phyloP scores from a whole-genome alignment of 2,329 filamentous ascomycete genomes.

The Stachybotrys elegans region DNA sequence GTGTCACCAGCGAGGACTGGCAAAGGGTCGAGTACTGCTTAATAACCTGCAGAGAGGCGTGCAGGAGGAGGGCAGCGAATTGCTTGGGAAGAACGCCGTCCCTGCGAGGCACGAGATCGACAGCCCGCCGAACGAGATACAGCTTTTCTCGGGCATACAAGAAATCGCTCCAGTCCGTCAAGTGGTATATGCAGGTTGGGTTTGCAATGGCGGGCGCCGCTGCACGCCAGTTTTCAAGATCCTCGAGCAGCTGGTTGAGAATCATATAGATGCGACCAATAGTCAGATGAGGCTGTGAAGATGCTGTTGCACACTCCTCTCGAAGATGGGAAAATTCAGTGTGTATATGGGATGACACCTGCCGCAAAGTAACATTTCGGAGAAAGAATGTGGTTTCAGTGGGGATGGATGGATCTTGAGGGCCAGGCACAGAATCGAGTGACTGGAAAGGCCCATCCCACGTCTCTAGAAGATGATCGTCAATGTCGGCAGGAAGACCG shows the following conservation, averaged over 20 bases:
- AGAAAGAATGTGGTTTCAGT: slow-evolving; percentile 27
- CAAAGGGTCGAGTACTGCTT: slow-evolving; percentile 30
- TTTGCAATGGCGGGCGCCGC: slow-evolving; percentile 23
- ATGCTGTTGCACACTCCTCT: neutral
- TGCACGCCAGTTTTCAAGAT: slow-evolving; percentile 30
- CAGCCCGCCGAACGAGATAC: slow-evolving; percentile 32
- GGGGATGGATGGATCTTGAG: slow-evolving; percentile 1
- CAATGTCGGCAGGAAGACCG: slow-evolving; percentile 9
- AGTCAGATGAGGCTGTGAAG: slow-evolving; percentile 1
- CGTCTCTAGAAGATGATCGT: slow-evolving; percentile 11
- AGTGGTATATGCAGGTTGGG: slow-evolving; percentile 35
- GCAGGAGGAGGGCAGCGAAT: slow-evolving; percentile 25
- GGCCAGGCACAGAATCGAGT: neutral
- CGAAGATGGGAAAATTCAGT: slow-evolving; percentile 16
- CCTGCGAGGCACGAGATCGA: slow-evolving; percentile 30
- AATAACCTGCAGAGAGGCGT: slow-evolving; percentile 31
- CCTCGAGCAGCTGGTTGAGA: slow-evolving; percentile 22
- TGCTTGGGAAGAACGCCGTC: slow-evolving; percentile 25
- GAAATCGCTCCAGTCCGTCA: slow-evolving; percentile 38
- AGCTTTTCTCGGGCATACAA: slow-evolving; percentile 34
- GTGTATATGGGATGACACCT: slow-evolving; percentile 34
- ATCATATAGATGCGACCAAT: slow-evolving; percentile 17
- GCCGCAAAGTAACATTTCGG: slow-evolving; percentile 29
- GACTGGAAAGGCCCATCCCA: neutral
- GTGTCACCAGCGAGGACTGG: slow-evolving; percentile 29